A percentile compares a stretch with the other conserved stretches of the same genome.
phyloP scores from a whole-genome alignment of 495 filamentous ascomycete species.

The Aspergillus funiculosus region DNA sequence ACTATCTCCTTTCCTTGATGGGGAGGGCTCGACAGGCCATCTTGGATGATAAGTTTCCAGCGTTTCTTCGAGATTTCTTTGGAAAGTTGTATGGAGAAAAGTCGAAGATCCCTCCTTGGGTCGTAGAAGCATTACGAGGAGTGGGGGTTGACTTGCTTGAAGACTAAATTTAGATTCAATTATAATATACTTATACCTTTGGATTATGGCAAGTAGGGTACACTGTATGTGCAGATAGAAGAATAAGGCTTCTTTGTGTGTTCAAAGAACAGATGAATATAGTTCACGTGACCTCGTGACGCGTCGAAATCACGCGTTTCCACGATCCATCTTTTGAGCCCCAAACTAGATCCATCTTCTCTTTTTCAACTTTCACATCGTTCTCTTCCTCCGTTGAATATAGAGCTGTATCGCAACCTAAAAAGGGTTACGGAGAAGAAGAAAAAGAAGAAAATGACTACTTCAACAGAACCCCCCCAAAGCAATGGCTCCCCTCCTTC shows the following conservation, averaged over 20 bases:
- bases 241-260: too few species aligned
- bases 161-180: slow-evolving; percentile 15
- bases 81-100: slow-evolving; percentile 63
- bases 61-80: slow-evolving; percentile 76
- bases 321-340: too few species aligned
- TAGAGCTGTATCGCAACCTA: too few species aligned
- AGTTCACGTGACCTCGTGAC: slow-evolving; percentile 26
- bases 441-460: slow-evolving; percentile 2
- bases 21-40: slow-evolving; percentile 66
- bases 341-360: slow-evolving; percentile 4
- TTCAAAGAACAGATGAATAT: not conserved
- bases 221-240: too few species aligned
- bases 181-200: not conserved
- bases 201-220: not conserved
- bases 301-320: slow-evolving; percentile 24
- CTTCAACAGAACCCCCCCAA: slow-evolving; percentile 20
- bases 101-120: slow-evolving; percentile 72
- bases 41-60: slow-evolving; percentile 72
- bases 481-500: slow-evolving; percentile 15
- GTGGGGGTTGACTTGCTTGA: slow-evolving; percentile 80
- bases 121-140: slow-evolving; percentile 67
- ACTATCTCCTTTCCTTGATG: slow-evolving; percentile 84
- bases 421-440: not conserved
- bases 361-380: not conserved
- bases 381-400: not conserved